Conservation (phyloP, 2,329 filamentous ascomycete genomes). For the Trichophyton simii region DNA sequence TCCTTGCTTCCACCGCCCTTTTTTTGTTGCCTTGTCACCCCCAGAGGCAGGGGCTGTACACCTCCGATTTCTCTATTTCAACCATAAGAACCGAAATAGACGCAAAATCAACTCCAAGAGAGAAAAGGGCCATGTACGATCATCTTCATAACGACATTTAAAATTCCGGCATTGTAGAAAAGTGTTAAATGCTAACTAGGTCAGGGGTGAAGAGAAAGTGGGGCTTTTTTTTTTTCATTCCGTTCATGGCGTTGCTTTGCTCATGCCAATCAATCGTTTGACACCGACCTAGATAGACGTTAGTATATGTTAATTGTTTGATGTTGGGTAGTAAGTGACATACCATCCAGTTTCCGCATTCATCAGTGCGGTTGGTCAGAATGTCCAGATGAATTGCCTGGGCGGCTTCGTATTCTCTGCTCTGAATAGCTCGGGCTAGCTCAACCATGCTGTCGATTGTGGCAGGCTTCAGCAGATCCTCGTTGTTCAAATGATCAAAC, state of each 20-base stretch:
- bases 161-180: background rate
- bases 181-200: background rate
- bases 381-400: conserved; percentile 60
- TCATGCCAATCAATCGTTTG: conserved; percentile 68
- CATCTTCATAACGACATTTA: background rate
- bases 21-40: background rate
- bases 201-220: background rate
- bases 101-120: background rate
- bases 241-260: conserved; percentile 53
- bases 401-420: conserved; percentile 56
- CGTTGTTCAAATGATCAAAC: conserved; percentile 97
- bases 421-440: conserved; percentile 51
- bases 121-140: background rate
- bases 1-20: background rate
- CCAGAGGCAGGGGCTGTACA: background rate
- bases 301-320: background rate
- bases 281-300: conserved; percentile 49
- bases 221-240: background rate
- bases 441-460: conserved; percentile 41
- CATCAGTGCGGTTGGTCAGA: conserved; percentile 61
- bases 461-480: conserved; percentile 70
- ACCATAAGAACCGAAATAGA: background rate
- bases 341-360: conserved; percentile 82
- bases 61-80: background rate
- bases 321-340: conserved; percentile 23